phyloP scores from a whole-genome alignment of 2,329 filamentous ascomycete genomes.

The Nigrograna mackinnonii region DNA sequence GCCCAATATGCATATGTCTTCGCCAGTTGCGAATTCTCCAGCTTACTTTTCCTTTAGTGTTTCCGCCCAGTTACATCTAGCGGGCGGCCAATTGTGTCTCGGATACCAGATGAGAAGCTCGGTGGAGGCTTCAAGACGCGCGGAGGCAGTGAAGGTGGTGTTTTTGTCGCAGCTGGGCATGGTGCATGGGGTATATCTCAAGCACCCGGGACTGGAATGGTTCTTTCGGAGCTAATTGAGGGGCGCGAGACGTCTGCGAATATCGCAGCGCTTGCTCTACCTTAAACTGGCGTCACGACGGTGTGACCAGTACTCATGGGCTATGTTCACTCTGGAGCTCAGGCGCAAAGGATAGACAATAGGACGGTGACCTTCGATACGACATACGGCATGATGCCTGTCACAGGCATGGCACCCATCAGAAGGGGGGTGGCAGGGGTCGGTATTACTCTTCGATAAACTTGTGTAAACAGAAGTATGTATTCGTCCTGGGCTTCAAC shows the following conservation, averaged over 20 bases:
- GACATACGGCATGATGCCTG: no score
- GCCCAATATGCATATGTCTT: conserved; percentile 8
- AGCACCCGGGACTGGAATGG: conserved; percentile 68
- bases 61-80: conserved; percentile 71
- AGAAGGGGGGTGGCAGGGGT: no score
- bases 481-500: no score
- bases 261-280: conserved; percentile 54
- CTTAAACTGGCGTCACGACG: no score
- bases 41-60: conserved; percentile 47
- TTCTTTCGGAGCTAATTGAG: conserved; percentile 71
- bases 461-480: no score
- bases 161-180: conserved; percentile 74
- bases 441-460: no score
- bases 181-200: conserved; percentile 70
- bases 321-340: no score
- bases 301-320: no score
- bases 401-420: no score
- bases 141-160: conserved; percentile 57
- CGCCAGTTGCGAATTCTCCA: neutral
- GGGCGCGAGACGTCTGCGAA: conserved; percentile 62
- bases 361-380: no score
- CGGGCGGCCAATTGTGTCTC: conserved; percentile 66
- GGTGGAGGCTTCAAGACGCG: conserved; percentile 52
- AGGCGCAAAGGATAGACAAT: no score
- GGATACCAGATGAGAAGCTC: conserved; percentile 60